Evolutionary conservation across 2,329 filamentous ascomycete genomes (phyloP).

Genomic region (Pseudogymnoascus sp.): DNA sequence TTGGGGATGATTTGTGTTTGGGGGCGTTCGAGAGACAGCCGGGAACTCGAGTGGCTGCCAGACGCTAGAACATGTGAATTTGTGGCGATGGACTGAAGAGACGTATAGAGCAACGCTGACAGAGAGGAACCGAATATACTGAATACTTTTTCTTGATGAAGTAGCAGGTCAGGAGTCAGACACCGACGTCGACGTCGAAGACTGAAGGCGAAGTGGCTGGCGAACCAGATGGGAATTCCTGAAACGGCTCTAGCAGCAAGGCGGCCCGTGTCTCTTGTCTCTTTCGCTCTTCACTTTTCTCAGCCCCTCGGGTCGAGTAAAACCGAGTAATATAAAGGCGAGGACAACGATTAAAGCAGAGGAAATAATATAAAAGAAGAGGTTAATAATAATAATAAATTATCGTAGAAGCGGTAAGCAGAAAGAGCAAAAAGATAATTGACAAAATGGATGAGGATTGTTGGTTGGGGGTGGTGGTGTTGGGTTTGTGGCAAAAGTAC

Average conservation of each 20-base stretch:
- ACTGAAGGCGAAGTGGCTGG: constrained; percentile 6
- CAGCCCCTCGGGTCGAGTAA: neutral
- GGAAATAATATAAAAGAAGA: neutral
- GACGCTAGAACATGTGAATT: constrained; percentile 2
- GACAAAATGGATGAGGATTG: neutral
- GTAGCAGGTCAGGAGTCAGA: constrained; percentile 2
- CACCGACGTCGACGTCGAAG: constrained; percentile 7
- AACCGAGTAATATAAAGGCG: neutral
- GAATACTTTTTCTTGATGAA: constrained; percentile 4
- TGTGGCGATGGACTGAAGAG: neutral
- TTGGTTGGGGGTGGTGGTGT: neutral
- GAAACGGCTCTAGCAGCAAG: constrained; percentile 8
- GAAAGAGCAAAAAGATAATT: neutral
- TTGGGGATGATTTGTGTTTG: constrained; percentile 2
- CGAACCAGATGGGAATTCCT: constrained; percentile 9
- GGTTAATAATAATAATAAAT: neutral
- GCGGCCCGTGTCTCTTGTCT: neutral
- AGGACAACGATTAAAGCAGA: neutral
- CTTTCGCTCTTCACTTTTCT: neutral
- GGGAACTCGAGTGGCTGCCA: constrained; percentile 1
- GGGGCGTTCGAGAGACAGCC: neutral
- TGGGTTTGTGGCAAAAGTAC: neutral
- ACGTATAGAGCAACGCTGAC: constrained; percentile 5
- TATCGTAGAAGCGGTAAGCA: neutral
- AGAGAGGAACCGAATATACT: constrained; percentile 4